A percentile compares a stretch with the other conserved stretches of the same genome.
Conservation (phyloP, 257 asterid species). For the Gentiana dahurica region DNA sequence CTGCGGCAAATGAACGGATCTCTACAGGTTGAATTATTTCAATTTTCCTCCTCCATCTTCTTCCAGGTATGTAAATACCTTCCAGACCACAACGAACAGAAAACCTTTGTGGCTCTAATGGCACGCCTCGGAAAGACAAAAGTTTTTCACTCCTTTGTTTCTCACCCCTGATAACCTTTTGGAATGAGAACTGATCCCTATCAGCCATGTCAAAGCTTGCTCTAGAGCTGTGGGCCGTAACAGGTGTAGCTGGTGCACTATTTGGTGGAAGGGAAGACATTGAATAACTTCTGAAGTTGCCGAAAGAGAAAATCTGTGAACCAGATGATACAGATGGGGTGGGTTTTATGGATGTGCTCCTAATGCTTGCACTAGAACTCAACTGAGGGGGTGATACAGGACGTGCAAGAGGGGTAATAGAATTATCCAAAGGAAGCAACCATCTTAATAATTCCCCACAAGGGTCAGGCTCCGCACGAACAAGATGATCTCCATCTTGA, state of each 20-base stretch:
- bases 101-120: constrained; percentile 85
- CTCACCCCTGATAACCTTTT: constrained; percentile 43
- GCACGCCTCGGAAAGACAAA: constrained; percentile 89
- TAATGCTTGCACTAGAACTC: constrained; percentile 57
- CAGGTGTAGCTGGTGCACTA: constrained; percentile 44
- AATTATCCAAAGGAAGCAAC: constrained; percentile 94
- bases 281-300: constrained; percentile 91
- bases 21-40: constrained; percentile 90
- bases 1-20: constrained; percentile 61
- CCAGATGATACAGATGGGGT: constrained; percentile 54
- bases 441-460: constrained; percentile 73
- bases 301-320: constrained; percentile 82
- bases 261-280: constrained; percentile 91
- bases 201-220: constrained; percentile 56
- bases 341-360: constrained; percentile 60
- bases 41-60: constrained; percentile 92
- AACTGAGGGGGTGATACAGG: constrained; percentile 59
- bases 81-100: constrained; percentile 95
- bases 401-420: constrained; percentile 60
- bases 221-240: constrained; percentile 38
- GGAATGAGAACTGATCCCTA: constrained; percentile 68
- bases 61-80: constrained; percentile 92
- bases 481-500: constrained; percentile 31
- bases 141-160: constrained; percentile 52
- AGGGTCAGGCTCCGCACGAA: constrained; percentile 50